Conservation (phyloP, 192 early-diverging fungal species). For the Jimgerdemannia lactiflua region DNA sequence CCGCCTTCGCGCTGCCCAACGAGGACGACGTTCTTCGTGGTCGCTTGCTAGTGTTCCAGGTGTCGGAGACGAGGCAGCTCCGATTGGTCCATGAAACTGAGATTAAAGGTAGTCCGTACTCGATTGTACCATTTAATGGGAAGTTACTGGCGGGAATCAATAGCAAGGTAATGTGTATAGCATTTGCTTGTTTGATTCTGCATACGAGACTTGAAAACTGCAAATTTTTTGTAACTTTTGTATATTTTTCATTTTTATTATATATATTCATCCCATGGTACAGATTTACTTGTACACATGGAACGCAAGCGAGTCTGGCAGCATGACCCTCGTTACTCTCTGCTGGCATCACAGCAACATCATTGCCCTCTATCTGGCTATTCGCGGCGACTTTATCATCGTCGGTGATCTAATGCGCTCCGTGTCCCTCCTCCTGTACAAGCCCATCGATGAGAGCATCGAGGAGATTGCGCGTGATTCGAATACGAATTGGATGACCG, state of each 20-base stretch:
- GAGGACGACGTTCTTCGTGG: conserved; percentile 70
- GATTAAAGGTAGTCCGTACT: conserved; percentile 67
- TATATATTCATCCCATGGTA: too few relatives aligned
- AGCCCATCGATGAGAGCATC: conserved; percentile 35
- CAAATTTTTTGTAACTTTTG: too few relatives aligned
- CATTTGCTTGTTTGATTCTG: too few relatives aligned
- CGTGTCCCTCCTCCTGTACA: conserved; percentile 57
- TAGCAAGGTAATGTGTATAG: conserved; percentile 47
- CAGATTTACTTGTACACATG: conserved; percentile 22
- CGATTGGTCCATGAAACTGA: conserved; percentile 42
- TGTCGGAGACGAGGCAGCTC: conserved; percentile 43
- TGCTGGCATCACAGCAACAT: conserved; percentile 51
- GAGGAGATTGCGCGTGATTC: conserved; percentile 59
- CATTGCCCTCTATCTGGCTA: conserved; percentile 51
- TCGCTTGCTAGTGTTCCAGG: conserved; percentile 66
- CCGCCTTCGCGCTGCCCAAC: conserved; percentile 47
- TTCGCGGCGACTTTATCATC: conserved; percentile 62
- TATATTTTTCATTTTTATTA: too few relatives aligned
- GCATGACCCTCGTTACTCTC: conserved; percentile 1
- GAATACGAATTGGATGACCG: conserved; percentile 61
- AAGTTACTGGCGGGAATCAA: conserved; percentile 69
- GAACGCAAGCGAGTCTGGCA: conserved; percentile 10
- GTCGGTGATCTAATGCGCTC: conserved; percentile 88
- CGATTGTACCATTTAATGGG: conserved; percentile 53
- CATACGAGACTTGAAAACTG: too few relatives aligned